Evolutionary conservation across 2,329 filamentous ascomycete species (phyloP), one percentile per base, ranked within the genome.

Genomic region (Neofusicoccum umdonicola): DNA sequence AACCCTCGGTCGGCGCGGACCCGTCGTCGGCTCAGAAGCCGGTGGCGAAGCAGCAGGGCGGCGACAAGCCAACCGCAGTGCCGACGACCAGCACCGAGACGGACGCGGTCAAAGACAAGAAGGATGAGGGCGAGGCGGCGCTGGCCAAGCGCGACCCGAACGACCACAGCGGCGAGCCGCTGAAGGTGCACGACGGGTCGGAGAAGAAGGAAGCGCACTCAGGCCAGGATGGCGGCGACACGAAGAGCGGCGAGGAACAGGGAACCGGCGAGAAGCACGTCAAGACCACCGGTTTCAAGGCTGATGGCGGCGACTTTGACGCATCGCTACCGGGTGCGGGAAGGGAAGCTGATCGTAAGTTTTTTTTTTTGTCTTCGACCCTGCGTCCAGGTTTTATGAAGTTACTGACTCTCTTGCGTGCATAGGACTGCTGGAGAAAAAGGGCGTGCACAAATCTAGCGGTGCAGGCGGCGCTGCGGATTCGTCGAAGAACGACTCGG

Each of bases 231-330:
- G 66, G 70, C 45, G 65, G 67, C 45, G 66, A 50, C 35, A 66
- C 63, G 12, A 70, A 69, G 35, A 70, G 69, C 65, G 66, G 73
- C 64, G 67, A 69, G 64, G 68, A 68, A 64, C 69, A 78, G 69
- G 79, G 76, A 66, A 86, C 83, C 0, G 86, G 86, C 6, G 83
- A 87, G 72, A 71, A 84, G 69, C 84, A 84, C 65, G 81, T 88
- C 67, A 85, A 83, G 75, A 83, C 82, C 22, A 82, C 81, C 0
- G 88, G 88, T 0, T 73, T 90, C 34, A 76, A 80, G 39, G 86
- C 87, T 15, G 88, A 91, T 44, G 88, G 88, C 0, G 88, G 88
- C 5, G 82, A 90, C 69, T 90, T 90, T 71, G 88, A 90, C 69
- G 77, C 76, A 1, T 71, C 70, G 7, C 84, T 84, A 66, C 84